Evolutionary conservation across 2,329 filamentous ascomycete genomes (phyloP).

Genomic region (Sporothrix protearum): DNA sequence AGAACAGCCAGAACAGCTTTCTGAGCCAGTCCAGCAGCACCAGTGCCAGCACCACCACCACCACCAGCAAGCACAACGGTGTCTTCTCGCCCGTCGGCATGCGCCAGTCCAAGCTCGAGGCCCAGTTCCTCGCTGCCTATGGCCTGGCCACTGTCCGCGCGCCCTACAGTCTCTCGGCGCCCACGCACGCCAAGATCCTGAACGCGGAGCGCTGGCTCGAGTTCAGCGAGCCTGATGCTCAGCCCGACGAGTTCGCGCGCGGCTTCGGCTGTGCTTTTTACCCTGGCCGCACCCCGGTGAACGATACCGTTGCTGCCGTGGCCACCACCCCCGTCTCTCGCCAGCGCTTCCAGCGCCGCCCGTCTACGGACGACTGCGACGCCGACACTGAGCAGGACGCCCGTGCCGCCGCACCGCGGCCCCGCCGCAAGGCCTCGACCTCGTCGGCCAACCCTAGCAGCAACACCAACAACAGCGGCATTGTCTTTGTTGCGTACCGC

Average conservation of each 20-base stretch:
- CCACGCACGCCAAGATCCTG: constrained; percentile 50
- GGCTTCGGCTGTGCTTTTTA: constrained; percentile 55
- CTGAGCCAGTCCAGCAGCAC: constrained; percentile 14
- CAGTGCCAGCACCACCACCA: background rate
- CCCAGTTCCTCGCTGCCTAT: constrained; percentile 54
- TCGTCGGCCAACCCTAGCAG: background rate
- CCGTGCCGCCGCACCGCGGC: background rate
- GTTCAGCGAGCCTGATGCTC: constrained; percentile 45
- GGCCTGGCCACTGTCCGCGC: constrained; percentile 49
- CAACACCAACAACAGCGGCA: constrained; percentile 46
- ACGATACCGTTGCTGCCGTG: background rate
- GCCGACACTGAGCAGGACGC: constrained; percentile 31
- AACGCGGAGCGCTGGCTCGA: constrained; percentile 51
- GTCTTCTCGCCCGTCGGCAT: constrained; percentile 25
- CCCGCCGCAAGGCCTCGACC: background rate
- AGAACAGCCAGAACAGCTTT: constrained; percentile 3
- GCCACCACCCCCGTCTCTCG: background rate
- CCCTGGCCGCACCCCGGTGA: constrained; percentile 36
- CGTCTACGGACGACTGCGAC: constrained; percentile 29
- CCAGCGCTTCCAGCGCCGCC: constrained; percentile 23
- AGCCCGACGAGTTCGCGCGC: constrained; percentile 45
- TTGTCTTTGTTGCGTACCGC: constrained; percentile 56
- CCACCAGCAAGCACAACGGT: constrained; percentile 21
- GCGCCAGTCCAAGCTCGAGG: constrained; percentile 32
- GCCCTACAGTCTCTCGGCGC: constrained; percentile 51